These are phyloP conservation scores for Podila minutissima DNA, from an alignment of 192 early-diverging fungal genomes.

Conservation along the genomic window DNA sequence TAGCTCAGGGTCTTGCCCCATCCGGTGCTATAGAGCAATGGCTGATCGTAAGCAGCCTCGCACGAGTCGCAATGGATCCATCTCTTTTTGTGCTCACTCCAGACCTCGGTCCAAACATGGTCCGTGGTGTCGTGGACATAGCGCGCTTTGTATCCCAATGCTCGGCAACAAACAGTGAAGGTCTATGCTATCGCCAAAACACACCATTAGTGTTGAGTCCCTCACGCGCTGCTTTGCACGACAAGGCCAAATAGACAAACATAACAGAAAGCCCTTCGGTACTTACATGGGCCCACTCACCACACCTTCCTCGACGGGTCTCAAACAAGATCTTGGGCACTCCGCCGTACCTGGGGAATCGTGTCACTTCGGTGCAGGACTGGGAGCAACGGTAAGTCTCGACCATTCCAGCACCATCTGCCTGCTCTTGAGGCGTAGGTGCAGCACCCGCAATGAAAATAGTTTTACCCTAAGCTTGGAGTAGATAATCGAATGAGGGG, in stretches of 20 bases:
- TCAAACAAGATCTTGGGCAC: slow-evolving; percentile 51
- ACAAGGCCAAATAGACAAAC: too few relatives aligned
- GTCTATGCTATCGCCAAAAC: slow-evolving; percentile 32
- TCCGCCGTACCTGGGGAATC: slow-evolving; percentile 65
- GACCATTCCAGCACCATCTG: slow-evolving; percentile 50
- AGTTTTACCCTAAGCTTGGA: slow-evolving; percentile 32
- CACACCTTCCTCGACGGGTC: slow-evolving; percentile 61
- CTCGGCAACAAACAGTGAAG: slow-evolving; percentile 62
- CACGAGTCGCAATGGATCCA: slow-evolving; percentile 68
- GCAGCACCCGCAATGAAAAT: not conserved
- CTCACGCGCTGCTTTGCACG: too few relatives aligned
- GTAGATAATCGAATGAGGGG: not conserved
- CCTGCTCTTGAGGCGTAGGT: slow-evolving; percentile 53
- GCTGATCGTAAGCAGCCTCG: slow-evolving; percentile 67
- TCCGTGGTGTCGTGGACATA: slow-evolving; percentile 61
- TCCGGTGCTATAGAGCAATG: slow-evolving; percentile 61
- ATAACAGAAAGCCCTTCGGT: not conserved
- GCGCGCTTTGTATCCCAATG: slow-evolving; percentile 58
- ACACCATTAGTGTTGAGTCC: not conserved
- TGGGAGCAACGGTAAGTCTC: slow-evolving; percentile 54
- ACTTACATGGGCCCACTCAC: slow-evolving; percentile 68
- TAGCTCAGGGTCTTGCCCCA: slow-evolving; percentile 63
- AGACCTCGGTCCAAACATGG: slow-evolving; percentile 68
- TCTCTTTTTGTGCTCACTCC: slow-evolving; percentile 55
- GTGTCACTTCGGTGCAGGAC: slow-evolving; percentile 41